Base-by-base conservation (phyloP, 371 early-diverging fungal species). In the Mucor racemosus region DNA sequence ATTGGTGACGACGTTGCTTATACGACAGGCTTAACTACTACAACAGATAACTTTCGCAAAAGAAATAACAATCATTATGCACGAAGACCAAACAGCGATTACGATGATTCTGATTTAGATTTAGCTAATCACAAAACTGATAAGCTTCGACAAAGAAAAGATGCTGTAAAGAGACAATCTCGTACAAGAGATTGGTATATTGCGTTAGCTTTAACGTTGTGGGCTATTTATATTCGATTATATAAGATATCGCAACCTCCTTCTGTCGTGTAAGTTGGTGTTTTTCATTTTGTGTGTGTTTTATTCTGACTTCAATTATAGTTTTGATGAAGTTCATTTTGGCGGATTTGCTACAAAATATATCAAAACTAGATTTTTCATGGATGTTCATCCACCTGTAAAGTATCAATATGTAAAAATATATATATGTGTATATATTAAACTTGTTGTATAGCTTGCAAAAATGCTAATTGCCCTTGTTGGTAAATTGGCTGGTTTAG, bases 301-400 rank as follows among this genome's bases (percentile, higher is more conserved):
- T 5, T 55, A n/a, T 33, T 13, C 0, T 15, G n/a, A 5, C 17
- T 11, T 42, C 26, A 3, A 7, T 60, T 26, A 26, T 26, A 82
- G 80, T 1, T 94, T 94, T 73, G 97, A 97, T 80, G 99, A 99
- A 80, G 99, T 99, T 14, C 99, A 99, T 76, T 99, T 99, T 88
- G 99, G 99, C 58, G 98, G 98, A 71, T 99, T 99, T 80, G 94
- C 97, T 9, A 88, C 90, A 42, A 95, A 93, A 76, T 99, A 99
- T 73, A 77, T 99, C 38, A 86, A 89, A 13, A 84, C 96, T 13
- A 84, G 88, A 64, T 99, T 95, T 82, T 99, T 92, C 80, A 98
- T 99, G 84, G 99, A 99, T 76, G 99, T 99, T 19, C 76, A 76
- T 66, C 76, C 76, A 53, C 76, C 76, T 13, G 76, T 76, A 76